Evolutionary conservation across 2,329 filamentous ascomycete genomes (phyloP).

Genomic region (Cercospora zeina): DNA sequence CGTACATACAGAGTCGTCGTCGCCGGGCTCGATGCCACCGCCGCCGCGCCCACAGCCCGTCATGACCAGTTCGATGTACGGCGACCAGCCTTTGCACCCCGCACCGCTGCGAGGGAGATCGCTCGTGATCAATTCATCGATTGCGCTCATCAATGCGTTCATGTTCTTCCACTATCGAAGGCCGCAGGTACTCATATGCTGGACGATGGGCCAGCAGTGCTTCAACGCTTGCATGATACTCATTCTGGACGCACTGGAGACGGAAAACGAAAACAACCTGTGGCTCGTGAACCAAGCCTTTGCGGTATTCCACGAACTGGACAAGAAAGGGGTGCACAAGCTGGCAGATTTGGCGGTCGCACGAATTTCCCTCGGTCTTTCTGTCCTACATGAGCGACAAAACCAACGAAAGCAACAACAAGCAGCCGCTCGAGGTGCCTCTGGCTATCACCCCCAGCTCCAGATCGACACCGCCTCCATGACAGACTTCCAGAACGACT

Average conservation of each 20-base stretch:
- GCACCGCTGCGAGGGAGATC: slow-evolving; percentile 43
- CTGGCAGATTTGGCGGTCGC: slow-evolving; percentile 49
- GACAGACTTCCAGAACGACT: slow-evolving; percentile 39
- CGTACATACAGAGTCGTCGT: slow-evolving; percentile 26
- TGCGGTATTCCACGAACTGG: slow-evolving; percentile 47
- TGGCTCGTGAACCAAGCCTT: slow-evolving; percentile 46
- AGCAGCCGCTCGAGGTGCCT: slow-evolving; percentile 18
- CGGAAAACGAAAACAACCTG: slow-evolving; percentile 42
- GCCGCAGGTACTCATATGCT: slow-evolving; percentile 50
- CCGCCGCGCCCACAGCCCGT: slow-evolving; percentile 23
- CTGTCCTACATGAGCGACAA: slow-evolving; percentile 27
- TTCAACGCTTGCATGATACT: slow-evolving; percentile 55
- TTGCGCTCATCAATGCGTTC: slow-evolving; percentile 48
- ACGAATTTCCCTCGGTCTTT: slow-evolving; percentile 41
- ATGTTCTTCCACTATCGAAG: slow-evolving; percentile 50
- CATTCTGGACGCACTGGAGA: slow-evolving; percentile 50
- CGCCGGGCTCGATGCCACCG: slow-evolving; percentile 25
- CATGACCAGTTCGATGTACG: slow-evolving; percentile 23
- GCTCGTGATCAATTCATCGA: slow-evolving; percentile 47
- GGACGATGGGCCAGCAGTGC: slow-evolving; percentile 53
- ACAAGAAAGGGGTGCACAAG: slow-evolving; percentile 48
- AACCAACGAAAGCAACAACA: slow-evolving; percentile 26
- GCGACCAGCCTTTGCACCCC: slow-evolving; percentile 32
- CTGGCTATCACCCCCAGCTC: slow-evolving; percentile 25
- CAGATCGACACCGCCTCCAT: slow-evolving; percentile 32